Evolutionary conservation across 1,284 basidiomycete species (phyloP).

Genomic region (Malassezia japonica): DNA sequence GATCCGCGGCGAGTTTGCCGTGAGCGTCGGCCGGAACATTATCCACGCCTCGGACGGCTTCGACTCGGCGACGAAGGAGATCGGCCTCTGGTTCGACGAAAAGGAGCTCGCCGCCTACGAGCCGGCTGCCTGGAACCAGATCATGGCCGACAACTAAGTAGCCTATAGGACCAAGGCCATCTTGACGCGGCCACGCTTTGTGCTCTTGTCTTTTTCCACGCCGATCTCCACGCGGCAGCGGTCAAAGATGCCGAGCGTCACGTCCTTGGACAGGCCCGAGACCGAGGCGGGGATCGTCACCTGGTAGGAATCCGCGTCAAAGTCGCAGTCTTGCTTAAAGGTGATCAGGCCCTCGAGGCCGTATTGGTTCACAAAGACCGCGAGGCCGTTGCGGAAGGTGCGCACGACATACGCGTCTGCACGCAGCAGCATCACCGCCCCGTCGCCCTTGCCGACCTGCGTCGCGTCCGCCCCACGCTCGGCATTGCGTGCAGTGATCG

Average conservation of each 20-base stretch:
- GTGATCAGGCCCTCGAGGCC: constrained; percentile 88
- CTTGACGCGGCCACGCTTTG: constrained; percentile 80
- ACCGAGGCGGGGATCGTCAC: constrained; percentile 59
- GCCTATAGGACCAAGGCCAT: constrained; percentile 61
- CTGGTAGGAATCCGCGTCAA: constrained; percentile 82
- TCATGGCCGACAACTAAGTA: constrained; percentile 34
- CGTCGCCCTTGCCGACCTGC: constrained; percentile 46
- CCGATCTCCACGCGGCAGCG: constrained; percentile 79
- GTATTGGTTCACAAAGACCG: constrained; percentile 87
- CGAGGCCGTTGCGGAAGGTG: constrained; percentile 85
- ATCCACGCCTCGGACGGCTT: constrained; percentile 52
- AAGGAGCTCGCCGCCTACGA: constrained; percentile 50
- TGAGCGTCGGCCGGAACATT: constrained; percentile 50
- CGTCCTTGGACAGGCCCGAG: constrained; percentile 23
- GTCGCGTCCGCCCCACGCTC: constrained; percentile 55
- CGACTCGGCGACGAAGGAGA: constrained; percentile 52
- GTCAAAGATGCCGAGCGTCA: constrained; percentile 62
- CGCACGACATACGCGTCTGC: constrained; percentile 76
- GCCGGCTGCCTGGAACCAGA: constrained; percentile 46
- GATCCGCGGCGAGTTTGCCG: constrained; percentile 35
- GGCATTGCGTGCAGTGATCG: constrained; percentile 55
- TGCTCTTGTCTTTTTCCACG: constrained; percentile 88
- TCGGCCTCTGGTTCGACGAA: constrained; percentile 52
- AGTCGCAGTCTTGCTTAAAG: constrained; percentile 77
- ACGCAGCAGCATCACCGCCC: constrained; percentile 16